Conservation (phyloP, 2,329 filamentous ascomycete genomes). For the Paraphoma chrysanthemicola region DNA sequence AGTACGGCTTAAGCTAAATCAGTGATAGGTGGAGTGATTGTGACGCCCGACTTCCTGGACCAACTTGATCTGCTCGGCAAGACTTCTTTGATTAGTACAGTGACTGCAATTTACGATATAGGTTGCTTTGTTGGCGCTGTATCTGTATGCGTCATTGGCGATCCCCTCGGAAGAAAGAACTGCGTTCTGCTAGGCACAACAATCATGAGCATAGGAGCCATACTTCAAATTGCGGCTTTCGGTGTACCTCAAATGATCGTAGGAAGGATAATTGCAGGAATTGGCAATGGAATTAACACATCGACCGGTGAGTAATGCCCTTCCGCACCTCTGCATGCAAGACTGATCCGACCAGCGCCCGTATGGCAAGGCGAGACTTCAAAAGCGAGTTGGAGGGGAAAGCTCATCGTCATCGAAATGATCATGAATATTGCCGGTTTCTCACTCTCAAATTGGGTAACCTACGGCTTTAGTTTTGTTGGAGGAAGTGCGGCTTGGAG, state of each 20-base stretch:
- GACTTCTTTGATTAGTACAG: constrained; percentile 53
- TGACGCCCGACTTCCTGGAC: constrained; percentile 61
- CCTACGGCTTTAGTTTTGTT: constrained; percentile 48
- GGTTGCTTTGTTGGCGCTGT: constrained; percentile 66
- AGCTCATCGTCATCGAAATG: constrained; percentile 57
- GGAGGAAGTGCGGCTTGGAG: constrained; percentile 27
- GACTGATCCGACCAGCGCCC: constrained; percentile 47
- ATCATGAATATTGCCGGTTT: constrained; percentile 61
- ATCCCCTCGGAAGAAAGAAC: constrained; percentile 57
- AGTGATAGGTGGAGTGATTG: constrained; percentile 57
- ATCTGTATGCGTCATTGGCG: constrained; percentile 53
- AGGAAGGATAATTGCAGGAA: constrained; percentile 55
- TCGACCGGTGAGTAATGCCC: constrained; percentile 52
- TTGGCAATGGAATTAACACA: constrained; percentile 61
- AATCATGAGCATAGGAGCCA: constrained; percentile 57
- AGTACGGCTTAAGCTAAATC: background rate
- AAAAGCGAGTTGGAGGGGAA: constrained; percentile 52
- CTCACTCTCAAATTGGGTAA: constrained; percentile 60
- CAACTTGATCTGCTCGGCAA: constrained; percentile 54
- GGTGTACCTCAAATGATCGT: constrained; percentile 59
- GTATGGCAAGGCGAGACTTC: constrained; percentile 63
- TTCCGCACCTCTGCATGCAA: constrained; percentile 23
- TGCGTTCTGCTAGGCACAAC: constrained; percentile 56
- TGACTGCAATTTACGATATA: constrained; percentile 66
- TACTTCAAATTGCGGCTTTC: constrained; percentile 56